Conservation (phyloP, 305 asterid genomes). For the Fraxinus velutina region DNA sequence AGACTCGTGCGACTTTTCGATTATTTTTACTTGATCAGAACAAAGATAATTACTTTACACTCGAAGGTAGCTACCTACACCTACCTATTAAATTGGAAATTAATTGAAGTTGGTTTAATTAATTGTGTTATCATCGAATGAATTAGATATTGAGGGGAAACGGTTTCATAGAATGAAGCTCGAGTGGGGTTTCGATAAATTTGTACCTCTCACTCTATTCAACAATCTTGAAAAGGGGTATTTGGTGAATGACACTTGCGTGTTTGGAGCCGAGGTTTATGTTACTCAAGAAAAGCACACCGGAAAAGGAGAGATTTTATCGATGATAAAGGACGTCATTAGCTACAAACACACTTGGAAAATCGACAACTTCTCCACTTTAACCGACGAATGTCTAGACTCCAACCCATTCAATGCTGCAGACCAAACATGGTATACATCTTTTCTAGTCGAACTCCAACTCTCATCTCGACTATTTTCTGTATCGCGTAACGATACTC, state of each 20-base stretch:
- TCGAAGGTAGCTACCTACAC: constrained; percentile 36
- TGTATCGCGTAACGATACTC: neutral
- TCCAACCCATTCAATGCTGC: constrained; percentile 46
- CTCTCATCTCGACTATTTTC: neutral
- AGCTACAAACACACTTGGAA: constrained; percentile 41
- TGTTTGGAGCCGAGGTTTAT: constrained; percentile 63
- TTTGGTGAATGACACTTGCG: constrained; percentile 44
- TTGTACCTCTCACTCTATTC: constrained; percentile 42
- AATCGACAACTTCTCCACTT: constrained; percentile 33
- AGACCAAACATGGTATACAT: constrained; percentile 38
- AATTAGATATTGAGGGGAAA: constrained; percentile 43
- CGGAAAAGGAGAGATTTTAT: constrained; percentile 48
- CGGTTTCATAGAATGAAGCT: constrained; percentile 49
- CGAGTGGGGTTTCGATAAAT: constrained; percentile 58
- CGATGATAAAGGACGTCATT: constrained; percentile 53
- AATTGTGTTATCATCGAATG: neutral
- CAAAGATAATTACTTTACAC: constrained; percentile 40
- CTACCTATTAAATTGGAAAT: neutral
- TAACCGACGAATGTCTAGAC: constrained; percentile 39
- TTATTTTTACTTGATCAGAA: constrained; percentile 51
- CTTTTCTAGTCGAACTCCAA: neutral
- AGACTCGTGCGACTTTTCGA: constrained; percentile 40
- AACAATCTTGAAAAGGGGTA: constrained; percentile 49
- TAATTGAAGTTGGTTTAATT: neutral
- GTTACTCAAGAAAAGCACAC: constrained; percentile 37